Evolutionary conservation across 2,329 filamentous ascomycete species (phyloP).

Genomic region (Xylaria sp.): DNA sequence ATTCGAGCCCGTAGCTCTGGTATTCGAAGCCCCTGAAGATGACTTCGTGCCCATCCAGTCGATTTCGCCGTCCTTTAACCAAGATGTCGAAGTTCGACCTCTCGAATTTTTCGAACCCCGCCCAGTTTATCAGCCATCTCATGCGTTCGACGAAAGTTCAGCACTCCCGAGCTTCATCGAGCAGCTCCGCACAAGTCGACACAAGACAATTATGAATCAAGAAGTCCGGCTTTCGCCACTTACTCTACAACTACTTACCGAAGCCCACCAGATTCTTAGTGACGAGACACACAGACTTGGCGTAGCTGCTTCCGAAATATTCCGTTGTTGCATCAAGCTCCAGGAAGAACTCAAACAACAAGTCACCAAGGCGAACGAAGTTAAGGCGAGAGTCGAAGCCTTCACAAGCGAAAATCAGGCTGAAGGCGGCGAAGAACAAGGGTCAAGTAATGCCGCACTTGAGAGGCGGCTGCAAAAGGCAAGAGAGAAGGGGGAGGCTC

Average conservation of each 20-base stretch:
- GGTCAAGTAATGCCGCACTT: conserved; percentile 66
- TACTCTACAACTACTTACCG: conserved; percentile 76
- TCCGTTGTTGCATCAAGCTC: conserved; percentile 75
- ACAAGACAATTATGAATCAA: conserved; percentile 71
- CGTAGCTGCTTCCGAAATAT: conserved; percentile 76
- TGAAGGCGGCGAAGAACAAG: conserved; percentile 61
- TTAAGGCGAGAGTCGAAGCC: conserved; percentile 73
- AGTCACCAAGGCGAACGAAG: conserved; percentile 72
- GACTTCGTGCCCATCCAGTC: conserved; percentile 58
- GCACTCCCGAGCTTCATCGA: conserved; percentile 67
- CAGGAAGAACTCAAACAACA: conserved; percentile 76
- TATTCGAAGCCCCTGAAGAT: conserved; percentile 68
- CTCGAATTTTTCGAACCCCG: conserved; percentile 71
- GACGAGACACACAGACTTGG: conserved; percentile 76
- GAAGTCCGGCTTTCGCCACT: conserved; percentile 76
- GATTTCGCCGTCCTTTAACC: conserved; percentile 58
- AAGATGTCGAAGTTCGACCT: conserved; percentile 58
- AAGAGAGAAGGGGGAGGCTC: conserved; percentile 61
- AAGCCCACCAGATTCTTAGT: conserved; percentile 77
- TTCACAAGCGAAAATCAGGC: conserved; percentile 70
- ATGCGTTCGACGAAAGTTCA: conserved; percentile 68
- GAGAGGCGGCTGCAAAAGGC: conserved; percentile 62
- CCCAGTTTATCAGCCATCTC: conserved; percentile 72
- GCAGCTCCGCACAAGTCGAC: conserved; percentile 67
- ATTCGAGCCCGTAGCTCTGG: conserved; percentile 67